Evolutionary conservation across 2,329 filamentous ascomycete genomes (phyloP).

Genomic region (Pseudogymnoascus sp.): DNA sequence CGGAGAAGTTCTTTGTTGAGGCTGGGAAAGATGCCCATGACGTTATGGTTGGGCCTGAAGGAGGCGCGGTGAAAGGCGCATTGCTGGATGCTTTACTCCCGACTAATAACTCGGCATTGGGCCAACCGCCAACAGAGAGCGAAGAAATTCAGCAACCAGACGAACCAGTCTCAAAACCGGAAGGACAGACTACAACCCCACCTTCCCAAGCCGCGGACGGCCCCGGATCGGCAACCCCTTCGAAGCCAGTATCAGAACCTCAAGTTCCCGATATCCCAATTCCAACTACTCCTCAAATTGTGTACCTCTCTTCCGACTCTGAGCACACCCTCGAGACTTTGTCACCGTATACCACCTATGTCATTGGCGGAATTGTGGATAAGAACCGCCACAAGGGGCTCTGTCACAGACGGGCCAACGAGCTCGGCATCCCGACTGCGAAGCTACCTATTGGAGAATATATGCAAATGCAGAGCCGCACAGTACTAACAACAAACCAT

Average conservation of each 20-base stretch:
- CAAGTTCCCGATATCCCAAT: neutral
- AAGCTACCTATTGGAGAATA: slow-evolving; percentile 93
- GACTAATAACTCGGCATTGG: neutral
- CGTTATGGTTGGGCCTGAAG: slow-evolving; percentile 52
- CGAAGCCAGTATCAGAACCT: neutral
- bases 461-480: slow-evolving; percentile 79
- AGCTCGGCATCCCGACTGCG: slow-evolving; percentile 73
- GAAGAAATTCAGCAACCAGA: slow-evolving; percentile 23
- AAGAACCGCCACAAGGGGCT: slow-evolving; percentile 94
- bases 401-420: slow-evolving; percentile 74
- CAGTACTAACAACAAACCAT: slow-evolving; percentile 88
- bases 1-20: slow-evolving; percentile 64
- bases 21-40: slow-evolving; percentile 58
- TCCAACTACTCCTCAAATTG: slow-evolving; percentile 46
- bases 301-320: slow-evolving; percentile 92
- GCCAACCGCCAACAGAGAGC: slow-evolving; percentile 21
- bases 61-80: slow-evolving; percentile 50
- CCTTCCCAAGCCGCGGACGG: neutral
- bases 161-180: neutral
- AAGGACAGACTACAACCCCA: neutral
- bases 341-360: slow-evolving; percentile 82
- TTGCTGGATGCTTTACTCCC: slow-evolving; percentile 11
- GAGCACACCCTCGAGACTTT: slow-evolving; percentile 73
- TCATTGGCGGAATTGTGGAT: slow-evolving; percentile 90
- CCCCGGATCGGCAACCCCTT: neutral